Base-by-base conservation (phyloP, 345 rosid species). In the Chamaenerion angustifolium region DNA sequence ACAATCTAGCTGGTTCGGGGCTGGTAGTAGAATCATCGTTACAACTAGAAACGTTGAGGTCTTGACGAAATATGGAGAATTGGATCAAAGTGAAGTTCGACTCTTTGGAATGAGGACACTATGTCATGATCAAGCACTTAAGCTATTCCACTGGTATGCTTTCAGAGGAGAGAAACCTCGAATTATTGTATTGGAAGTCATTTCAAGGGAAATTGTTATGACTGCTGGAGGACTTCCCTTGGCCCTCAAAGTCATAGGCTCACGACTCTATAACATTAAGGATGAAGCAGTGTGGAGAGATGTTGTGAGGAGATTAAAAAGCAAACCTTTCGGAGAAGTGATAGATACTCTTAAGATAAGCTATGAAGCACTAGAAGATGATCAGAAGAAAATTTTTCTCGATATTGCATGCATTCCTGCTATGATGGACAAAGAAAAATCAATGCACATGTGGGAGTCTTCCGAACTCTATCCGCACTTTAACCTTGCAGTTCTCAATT, bases 301-400 rank as follows among this genome's bases (percentile, higher is more conserved):
- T 12, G 37, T 40, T 10, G 16, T 14, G 0, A 8, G n/a, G 0
- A 46, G 52, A 12, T 40, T 40, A 12, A 56, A 40, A 15, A n/a
- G 11, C 4, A 35, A 45, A 27, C 51, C 45, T 0, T 10, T 12
- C 10, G 15, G 40, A 37, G 46, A 46, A 43, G 50, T 56, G 42
- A 18, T 31, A 10, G 16, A 56, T 12, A 46, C 12, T 43, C 10
- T 56, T 1, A 18, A 2, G 13, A 47, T 56, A 31, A 56, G 60
- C n/a, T 56, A 10, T 46, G 52, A 56, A 9, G 43, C 4, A 16
- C 40, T 56, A 3, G 37, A 35, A 0, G 1, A 37, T 4, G 12
- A 56, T 11, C 45, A 56, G 5, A 12, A 40, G 11, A 44, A 56
- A 47, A 56, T 17, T 16, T 56, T 56, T 47, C 52, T 56, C 12